Evolutionary conservation across 139 green algal genomes (phyloP), one percentile per base, ranked within the genome.

Genomic region (Limnomonas spitsbergensis): DNA sequence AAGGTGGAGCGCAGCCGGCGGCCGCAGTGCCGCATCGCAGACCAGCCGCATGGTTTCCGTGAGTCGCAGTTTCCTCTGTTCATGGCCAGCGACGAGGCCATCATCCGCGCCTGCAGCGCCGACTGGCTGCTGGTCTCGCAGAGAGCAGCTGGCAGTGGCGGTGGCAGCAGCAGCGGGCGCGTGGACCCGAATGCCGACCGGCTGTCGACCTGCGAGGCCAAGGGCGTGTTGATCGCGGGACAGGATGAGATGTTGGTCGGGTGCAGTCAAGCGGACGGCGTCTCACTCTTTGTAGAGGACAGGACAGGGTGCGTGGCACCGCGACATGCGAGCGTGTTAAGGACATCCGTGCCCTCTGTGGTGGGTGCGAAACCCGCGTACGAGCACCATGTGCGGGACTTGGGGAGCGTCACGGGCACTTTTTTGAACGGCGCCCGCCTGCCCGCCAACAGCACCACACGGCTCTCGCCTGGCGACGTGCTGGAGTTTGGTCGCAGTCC

Each of bases 121-220:
- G 77, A 90, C 66, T 97, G 93, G 93, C 73, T 94, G 71, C 81
- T 97, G 32, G 77, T 92, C 3, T 82, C 90, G 2, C 82, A 88
- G 47, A 79, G 77, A 4, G 40, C 78, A 14, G 52, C 69, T 7
- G 29, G 29, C 7, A 74, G 20, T 6, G 35, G 4, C 6, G 20
- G 35, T 32, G 24, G 34, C 36, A 47, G 9, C 61, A 34, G 29
- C 6, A 7, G 29, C 61, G 61, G 9, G 26, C n/a, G n/a, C n/a
- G 6, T 66, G 4, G 40, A 66, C 6, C 9, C 34, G 40, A 38
- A 9, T 39, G 70, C 70, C 4, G 38, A 66, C 6, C 37, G 4
- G 9, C 61, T 14, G 3, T 67, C 39, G 4, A 67, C 70, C 4
- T 79, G 14, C 3, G 77, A 88, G 77, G 83, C 72, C 54, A 91